Conservation (phyloP, 345 rosid species). For the Excoecaria cochinchinensis region DNA sequence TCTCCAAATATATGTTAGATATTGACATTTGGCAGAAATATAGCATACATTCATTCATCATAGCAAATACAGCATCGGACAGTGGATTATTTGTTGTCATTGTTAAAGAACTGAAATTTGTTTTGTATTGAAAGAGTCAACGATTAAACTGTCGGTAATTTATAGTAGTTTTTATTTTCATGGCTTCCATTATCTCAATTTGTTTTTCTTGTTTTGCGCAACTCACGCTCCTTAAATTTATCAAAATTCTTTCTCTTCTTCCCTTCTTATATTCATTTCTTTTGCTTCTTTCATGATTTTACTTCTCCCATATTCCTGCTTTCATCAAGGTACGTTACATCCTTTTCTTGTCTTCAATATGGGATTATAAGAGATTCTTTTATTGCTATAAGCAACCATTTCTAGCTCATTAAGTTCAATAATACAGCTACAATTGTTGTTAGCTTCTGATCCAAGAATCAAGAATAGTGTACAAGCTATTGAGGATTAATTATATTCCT, state of each 20-base stretch:
- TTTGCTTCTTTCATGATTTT: constrained; percentile 11
- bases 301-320: constrained; percentile 18
- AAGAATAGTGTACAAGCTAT: too few relatives aligned
- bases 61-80: too few relatives aligned
- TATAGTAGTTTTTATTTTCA: not conserved
- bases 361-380: not conserved
- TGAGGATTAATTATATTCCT: too few relatives aligned
- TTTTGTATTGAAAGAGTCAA: constrained; percentile 36
- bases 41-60: not conserved
- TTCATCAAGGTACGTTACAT: constrained; percentile 29
- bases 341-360: not conserved
- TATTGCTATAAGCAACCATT: constrained; percentile 3
- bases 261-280: constrained; percentile 11
- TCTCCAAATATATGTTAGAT: not conserved
- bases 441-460: too few relatives aligned
- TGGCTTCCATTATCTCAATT: constrained; percentile 9
- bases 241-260: constrained; percentile 5
- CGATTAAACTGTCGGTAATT: constrained; percentile 9
- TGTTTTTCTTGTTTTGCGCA: constrained; percentile 25
- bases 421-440: too few relatives aligned
- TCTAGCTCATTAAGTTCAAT: not conserved
- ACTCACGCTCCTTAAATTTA: constrained; percentile 26
- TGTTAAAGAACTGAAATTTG: not conserved
- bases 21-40: not conserved
- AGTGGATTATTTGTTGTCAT: not conserved